Conservation (phyloP, 2,329 filamentous ascomycete genomes). For the Trichoderma citrinoviride region DNA sequence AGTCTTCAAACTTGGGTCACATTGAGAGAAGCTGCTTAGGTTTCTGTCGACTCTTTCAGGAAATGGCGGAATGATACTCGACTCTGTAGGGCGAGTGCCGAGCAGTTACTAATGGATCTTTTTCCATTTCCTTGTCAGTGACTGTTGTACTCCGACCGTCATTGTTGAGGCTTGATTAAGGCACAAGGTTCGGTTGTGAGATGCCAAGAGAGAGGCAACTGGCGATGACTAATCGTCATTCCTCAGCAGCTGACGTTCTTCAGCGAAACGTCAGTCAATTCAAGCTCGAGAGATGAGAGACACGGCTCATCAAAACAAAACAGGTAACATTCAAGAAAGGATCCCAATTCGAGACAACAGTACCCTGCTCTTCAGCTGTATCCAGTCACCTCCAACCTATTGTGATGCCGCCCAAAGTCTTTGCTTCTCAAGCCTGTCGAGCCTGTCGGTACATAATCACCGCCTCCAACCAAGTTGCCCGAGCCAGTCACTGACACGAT, state of each 20-base stretch:
- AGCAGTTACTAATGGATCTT: too few relatives aligned
- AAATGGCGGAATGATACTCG: too few relatives aligned
- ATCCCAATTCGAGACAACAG: not conserved
- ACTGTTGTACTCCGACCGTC: not conserved
- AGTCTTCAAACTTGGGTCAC: too few relatives aligned
- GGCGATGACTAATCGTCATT: constrained; percentile 7
- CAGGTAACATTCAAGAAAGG: not conserved
- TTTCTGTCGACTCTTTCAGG: too few relatives aligned
- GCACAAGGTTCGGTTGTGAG: too few relatives aligned
- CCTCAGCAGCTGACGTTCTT: not conserved
- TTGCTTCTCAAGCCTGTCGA: constrained; percentile 10
- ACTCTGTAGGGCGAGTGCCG: too few relatives aligned
- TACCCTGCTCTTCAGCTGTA: too few relatives aligned
- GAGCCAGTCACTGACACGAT: not conserved
- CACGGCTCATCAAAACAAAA: not conserved
- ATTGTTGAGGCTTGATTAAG: too few relatives aligned
- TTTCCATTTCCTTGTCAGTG: too few relatives aligned
- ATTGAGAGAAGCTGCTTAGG: too few relatives aligned
- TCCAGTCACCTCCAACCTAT: not conserved
- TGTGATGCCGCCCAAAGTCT: constrained; percentile 5
- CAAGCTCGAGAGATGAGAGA: not conserved
- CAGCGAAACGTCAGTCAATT: not conserved
- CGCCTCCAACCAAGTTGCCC: not conserved
- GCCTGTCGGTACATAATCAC: constrained; percentile 8
- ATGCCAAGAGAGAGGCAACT: not conserved